A percentile compares a stretch with the other conserved stretches of the same genome.
phyloP scores from a whole-genome alignment of 164 flowering plant genomes.

The Macadamia tetraphylla region DNA sequence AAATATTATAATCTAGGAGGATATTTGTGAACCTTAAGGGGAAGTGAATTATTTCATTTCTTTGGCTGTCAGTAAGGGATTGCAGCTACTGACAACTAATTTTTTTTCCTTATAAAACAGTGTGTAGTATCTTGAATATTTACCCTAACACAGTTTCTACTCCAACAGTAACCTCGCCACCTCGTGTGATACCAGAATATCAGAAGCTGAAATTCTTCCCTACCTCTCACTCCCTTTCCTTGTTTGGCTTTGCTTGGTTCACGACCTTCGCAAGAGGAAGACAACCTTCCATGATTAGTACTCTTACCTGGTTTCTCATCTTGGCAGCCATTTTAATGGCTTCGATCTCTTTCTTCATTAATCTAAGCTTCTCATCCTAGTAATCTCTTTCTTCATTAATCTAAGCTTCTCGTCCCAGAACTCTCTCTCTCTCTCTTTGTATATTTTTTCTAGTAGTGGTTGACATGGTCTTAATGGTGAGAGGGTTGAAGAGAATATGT shows the following conservation, averaged over 20 bases:
- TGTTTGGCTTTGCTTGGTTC: background rate
- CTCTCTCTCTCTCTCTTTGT: conserved; percentile 1
- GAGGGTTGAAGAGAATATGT: background rate
- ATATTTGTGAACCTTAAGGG: no score
- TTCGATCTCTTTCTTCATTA: conserved; percentile 8
- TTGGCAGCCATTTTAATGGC: conserved; percentile 18
- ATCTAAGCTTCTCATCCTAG: conserved; percentile 23
- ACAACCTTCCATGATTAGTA: background rate
- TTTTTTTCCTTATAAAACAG: no score
- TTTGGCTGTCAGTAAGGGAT: no score
- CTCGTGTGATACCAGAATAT: no score
- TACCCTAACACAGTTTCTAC: no score
- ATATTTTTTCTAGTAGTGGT: background rate
- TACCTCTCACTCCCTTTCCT: background rate
- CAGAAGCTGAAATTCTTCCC: no score
- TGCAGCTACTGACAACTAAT: no score
- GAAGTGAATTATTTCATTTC: no score
- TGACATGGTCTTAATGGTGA: background rate
- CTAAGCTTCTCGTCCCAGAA: conserved; percentile 24
- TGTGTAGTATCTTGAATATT: no score
- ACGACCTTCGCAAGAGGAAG: conserved; percentile 1
- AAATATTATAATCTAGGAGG: no score
- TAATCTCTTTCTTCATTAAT: conserved; percentile 13
- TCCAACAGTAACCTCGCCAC: no score
- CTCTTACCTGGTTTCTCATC: conserved; percentile 8